Conservation (phyloP, 371 early-diverging fungal genomes). For the Mucor irregularis region DNA sequence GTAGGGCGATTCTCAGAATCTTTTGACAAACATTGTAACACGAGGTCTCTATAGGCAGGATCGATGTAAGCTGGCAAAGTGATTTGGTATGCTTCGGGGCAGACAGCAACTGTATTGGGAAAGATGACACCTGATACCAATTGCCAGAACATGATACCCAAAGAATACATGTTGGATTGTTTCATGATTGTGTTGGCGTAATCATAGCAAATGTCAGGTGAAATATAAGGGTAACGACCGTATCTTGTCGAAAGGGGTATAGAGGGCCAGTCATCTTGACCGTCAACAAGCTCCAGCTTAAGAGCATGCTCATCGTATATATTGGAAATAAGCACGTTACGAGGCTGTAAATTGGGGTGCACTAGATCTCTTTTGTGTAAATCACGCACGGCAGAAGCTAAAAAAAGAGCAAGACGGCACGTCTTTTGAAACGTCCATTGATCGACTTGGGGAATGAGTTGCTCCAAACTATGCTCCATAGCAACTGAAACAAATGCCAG, state of each 20-base stretch:
- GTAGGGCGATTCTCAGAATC: constrained; percentile 3
- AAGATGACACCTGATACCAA: constrained; percentile 45
- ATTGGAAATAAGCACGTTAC: constrained; percentile 10
- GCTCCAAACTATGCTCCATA: constrained; percentile 14
- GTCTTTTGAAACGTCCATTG: constrained; percentile 21
- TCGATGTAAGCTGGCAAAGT: constrained; percentile 8
- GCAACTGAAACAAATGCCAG: constrained; percentile 15
- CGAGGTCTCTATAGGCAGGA: constrained; percentile 3
- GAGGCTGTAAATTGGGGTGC: constrained; percentile 23
- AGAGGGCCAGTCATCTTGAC: constrained; percentile 11
- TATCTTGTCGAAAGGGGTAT: neutral
- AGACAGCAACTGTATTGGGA: constrained; percentile 28
- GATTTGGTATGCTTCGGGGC: constrained; percentile 32
- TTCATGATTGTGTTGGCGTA: constrained; percentile 11
- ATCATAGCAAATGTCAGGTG: constrained; percentile 30
- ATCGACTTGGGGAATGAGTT: constrained; percentile 26
- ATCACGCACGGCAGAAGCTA: constrained; percentile 11
- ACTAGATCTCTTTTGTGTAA: constrained; percentile 3
- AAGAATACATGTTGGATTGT: constrained; percentile 35
- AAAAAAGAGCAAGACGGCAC: constrained; percentile 5
- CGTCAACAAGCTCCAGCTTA: neutral
- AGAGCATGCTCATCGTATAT: neutral
- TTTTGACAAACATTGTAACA: constrained; percentile 6
- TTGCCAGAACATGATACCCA: constrained; percentile 52
- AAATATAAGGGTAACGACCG: constrained; percentile 47